These are phyloP conservation scores for Alternaria consortialis DNA, from an alignment of 2,329 filamentous ascomycete species.

Conservation along the genomic window DNA sequence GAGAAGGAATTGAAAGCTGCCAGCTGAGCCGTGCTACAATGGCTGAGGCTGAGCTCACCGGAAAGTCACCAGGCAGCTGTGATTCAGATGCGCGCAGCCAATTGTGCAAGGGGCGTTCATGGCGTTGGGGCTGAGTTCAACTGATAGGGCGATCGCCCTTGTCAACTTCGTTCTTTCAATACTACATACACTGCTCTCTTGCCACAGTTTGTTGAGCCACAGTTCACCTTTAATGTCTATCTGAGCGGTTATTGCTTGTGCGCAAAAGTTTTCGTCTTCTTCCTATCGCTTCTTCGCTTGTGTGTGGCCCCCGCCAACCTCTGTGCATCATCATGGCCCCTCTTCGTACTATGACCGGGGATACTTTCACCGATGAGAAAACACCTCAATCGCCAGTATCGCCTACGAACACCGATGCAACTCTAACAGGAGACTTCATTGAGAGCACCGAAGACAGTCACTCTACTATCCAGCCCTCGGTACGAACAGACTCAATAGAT, in stretches of 20 bases:
- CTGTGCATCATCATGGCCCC: slow-evolving; percentile 34
- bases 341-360: slow-evolving; percentile 43
- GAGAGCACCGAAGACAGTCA: slow-evolving; percentile 27
- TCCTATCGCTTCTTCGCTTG: slow-evolving; percentile 17
- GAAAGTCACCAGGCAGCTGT: slow-evolving; percentile 20
- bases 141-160: slow-evolving; percentile 15
- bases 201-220: slow-evolving; percentile 41
- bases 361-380: slow-evolving; percentile 40
- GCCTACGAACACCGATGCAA: slow-evolving; percentile 41
- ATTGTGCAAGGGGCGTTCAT: slow-evolving; percentile 30
- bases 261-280: slow-evolving; percentile 9
- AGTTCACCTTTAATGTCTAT: slow-evolving; percentile 26
- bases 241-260: slow-evolving; percentile 22
- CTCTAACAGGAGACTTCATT: slow-evolving; percentile 44
- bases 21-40: slow-evolving; percentile 21
- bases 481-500: slow-evolving; percentile 19
- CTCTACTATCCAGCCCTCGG: slow-evolving; percentile 20
- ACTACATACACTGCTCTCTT: slow-evolving; percentile 37
- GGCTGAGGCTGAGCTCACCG: slow-evolving; percentile 37
- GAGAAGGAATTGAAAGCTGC: slow-evolving; percentile 38
- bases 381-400: slow-evolving; percentile 36
- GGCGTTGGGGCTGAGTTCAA: slow-evolving; percentile 26
- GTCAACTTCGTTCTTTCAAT: slow-evolving; percentile 14
- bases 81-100: slow-evolving; percentile 11
- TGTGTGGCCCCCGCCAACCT: slow-evolving; percentile 7